A percentile compares a stretch with the other conserved stretches of the same genome.
Evolutionary conservation across 148 eudicot species (phyloP).

Genomic region (Rhododendron henanense): DNA sequence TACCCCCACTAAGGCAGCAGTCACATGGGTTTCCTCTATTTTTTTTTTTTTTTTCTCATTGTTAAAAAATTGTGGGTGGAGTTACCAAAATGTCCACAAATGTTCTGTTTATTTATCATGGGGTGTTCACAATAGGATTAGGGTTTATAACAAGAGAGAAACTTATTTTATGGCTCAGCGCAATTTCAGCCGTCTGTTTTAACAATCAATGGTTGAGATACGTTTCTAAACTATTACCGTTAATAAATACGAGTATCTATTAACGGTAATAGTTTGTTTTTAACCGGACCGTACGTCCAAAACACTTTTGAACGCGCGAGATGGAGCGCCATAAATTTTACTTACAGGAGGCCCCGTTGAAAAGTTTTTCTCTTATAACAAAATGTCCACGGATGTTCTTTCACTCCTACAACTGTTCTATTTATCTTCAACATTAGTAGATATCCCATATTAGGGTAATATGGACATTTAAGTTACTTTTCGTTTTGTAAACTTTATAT

Average conservation of each 20-base stretch:
- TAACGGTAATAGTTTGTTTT: too few species aligned
- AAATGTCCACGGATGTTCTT: not conserved
- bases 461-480: not conserved
- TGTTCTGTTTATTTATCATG: not conserved
- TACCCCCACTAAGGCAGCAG: not conserved
- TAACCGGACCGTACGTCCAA: too few species aligned
- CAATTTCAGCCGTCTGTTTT: too few species aligned
- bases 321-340: too few species aligned
- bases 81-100: not conserved
- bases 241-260: too few species aligned
- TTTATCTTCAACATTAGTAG: not conserved
- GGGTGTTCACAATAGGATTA: not conserved
- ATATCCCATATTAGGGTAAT: not conserved
- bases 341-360: too few species aligned
- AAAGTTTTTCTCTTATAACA: too few species aligned
- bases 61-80: not conserved
- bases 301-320: too few species aligned
- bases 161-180: too few species aligned
- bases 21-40: conserved; percentile 5
- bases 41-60: not conserved
- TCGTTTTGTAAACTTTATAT: too few species aligned
- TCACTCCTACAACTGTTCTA: not conserved
- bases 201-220: too few species aligned
- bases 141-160: not conserved
- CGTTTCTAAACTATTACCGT: too few species aligned